Conservation (phyloP, 1,284 basidiomycete genomes). For the Salmacisia buchloeana region DNA sequence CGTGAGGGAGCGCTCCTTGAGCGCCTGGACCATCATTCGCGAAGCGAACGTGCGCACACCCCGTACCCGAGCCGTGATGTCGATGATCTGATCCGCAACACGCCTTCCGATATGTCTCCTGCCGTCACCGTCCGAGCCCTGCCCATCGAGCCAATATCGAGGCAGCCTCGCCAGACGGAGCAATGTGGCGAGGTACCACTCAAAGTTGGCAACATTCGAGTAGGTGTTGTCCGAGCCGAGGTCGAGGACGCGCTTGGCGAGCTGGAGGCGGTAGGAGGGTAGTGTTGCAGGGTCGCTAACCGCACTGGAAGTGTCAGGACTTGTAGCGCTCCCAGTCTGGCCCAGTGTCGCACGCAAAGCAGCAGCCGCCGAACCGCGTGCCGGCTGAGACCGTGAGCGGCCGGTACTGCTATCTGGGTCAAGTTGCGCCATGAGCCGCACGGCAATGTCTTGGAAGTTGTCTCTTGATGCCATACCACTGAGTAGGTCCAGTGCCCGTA, state of each 20-base stretch:
- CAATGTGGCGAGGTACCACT: slow-evolving; percentile 82
- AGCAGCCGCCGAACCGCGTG: slow-evolving; percentile 52
- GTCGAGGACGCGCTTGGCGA: slow-evolving; percentile 72
- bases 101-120: slow-evolving; percentile 62
- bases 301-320: slow-evolving; percentile 26
- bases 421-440: slow-evolving; percentile 78
- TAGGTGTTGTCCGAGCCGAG: slow-evolving; percentile 79
- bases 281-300: slow-evolving; percentile 55
- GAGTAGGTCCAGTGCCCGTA: slow-evolving; percentile 87
- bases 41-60: slow-evolving; percentile 73
- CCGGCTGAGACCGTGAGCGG: neutral
- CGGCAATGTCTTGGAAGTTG: slow-evolving; percentile 81
- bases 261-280: slow-evolving; percentile 70
- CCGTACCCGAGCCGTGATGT: slow-evolving; percentile 75
- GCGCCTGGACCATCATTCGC: slow-evolving; percentile 68
- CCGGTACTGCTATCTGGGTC: slow-evolving; percentile 56
- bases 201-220: slow-evolving; percentile 80
- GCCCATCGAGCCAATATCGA: neutral
- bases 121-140: slow-evolving; percentile 51
- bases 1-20: slow-evolving; percentile 58
- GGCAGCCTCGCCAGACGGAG: slow-evolving; percentile 68
- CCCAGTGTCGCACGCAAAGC: slow-evolving; percentile 51
- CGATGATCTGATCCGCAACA: slow-evolving; percentile 76
- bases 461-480: slow-evolving; percentile 77
- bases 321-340: slow-evolving; percentile 51